Conservation (phyloP, 2,329 filamentous ascomycete species). For the Sclerotinia glacialis region DNA sequence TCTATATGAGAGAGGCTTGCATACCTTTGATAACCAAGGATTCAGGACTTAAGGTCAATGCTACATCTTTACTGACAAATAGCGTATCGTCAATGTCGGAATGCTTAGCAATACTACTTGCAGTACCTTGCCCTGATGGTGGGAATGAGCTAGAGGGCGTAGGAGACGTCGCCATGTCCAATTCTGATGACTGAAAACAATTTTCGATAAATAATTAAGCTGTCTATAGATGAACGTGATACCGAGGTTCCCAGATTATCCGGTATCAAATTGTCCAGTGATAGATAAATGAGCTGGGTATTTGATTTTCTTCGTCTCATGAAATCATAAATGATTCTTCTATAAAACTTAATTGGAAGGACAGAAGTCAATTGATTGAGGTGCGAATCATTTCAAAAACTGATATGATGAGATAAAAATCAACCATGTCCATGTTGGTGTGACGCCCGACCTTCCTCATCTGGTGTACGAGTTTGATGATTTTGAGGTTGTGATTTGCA, state of each 20-base stretch:
- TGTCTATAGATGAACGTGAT: conserved; percentile 6
- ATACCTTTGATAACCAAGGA: conserved; percentile 16
- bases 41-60: conserved; percentile 15
- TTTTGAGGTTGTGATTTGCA: conserved; percentile 2
- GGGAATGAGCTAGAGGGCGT: background rate
- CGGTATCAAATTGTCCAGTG: background rate
- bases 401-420: background rate
- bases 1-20: background rate
- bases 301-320: background rate
- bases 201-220: background rate
- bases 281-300: background rate
- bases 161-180: conserved; percentile 14
- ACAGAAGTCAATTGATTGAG: background rate
- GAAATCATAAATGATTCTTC: background rate
- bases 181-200: background rate
- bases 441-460: conserved; percentile 19
- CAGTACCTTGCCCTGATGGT: background rate
- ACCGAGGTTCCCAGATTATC: conserved; percentile 16
- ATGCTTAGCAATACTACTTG: background rate
- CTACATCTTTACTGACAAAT: conserved; percentile 14
- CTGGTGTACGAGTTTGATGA: background rate
- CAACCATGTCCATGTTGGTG: conserved; percentile 8
- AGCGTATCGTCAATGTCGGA: conserved; percentile 16
- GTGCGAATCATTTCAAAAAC: background rate
- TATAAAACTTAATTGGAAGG: background rate